phyloP scores from a whole-genome alignment of 306 rosid genomes.

The Vicia faba region DNA sequence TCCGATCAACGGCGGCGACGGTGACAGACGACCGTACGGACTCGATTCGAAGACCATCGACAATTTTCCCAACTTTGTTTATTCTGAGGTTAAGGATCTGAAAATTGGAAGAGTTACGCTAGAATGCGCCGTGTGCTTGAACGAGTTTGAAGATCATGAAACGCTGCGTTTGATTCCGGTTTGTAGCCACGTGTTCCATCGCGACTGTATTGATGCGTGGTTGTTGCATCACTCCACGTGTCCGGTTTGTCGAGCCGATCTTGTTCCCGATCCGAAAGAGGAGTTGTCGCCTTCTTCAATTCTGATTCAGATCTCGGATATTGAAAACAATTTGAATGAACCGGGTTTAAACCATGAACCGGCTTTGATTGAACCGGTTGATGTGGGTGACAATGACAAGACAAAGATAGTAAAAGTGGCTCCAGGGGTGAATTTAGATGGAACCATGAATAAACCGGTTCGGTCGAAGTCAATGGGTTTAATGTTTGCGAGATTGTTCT shows the following conservation, averaged over 20 bases:
- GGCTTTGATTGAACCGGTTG: not conserved
- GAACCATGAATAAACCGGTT: conserved; percentile 25
- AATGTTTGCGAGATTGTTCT: conserved; percentile 34
- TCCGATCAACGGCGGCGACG: not conserved
- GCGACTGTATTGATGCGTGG: conserved; percentile 72
- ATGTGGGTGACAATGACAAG: not conserved
- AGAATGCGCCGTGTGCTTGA: conserved; percentile 81
- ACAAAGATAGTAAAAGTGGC: not conserved
- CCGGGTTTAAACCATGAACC: not conserved
- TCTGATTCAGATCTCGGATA: not conserved
- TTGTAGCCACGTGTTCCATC: conserved; percentile 83
- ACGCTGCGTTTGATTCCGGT: conserved; percentile 79
- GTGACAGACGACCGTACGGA: conserved; percentile 40
- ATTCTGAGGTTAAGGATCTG: conserved; percentile 62
- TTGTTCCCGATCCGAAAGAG: conserved; percentile 56
- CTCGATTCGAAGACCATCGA: conserved; percentile 52
- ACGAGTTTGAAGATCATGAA: conserved; percentile 67
- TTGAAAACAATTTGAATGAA: too few species aligned
- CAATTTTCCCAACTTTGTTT: conserved; percentile 68
- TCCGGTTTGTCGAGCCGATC: conserved; percentile 77
- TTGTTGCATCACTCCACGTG: conserved; percentile 65
- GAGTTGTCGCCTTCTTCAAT: not conserved
- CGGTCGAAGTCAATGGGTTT: conserved; percentile 44
- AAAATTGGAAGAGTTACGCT: conserved; percentile 59
- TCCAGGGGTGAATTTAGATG: not conserved